phyloP scores from a whole-genome alignment of 176 grass and related monocot genomes.

The Cenchrus americanus region DNA sequence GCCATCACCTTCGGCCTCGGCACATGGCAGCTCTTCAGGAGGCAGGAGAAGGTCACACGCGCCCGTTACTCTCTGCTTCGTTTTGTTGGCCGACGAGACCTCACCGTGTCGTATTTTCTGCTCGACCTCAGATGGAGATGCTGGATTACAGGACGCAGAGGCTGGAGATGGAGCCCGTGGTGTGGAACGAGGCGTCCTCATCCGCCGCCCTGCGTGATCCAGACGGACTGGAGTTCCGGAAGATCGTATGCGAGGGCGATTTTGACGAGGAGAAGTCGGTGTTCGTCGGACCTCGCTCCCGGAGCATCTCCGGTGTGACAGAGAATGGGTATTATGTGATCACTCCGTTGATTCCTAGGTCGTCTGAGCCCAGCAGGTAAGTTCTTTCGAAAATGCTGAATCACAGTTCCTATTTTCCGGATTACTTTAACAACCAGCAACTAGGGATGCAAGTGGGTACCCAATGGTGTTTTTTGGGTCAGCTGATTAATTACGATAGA shows the following conservation, averaged over 20 bases:
- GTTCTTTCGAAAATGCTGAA: conserved; percentile 20
- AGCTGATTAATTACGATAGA: too few relatives aligned
- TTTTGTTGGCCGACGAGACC: neutral
- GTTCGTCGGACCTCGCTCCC: conserved; percentile 82
- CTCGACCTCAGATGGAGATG: conserved; percentile 78
- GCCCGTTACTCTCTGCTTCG: neutral
- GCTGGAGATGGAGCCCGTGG: conserved; percentile 82
- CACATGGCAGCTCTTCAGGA: conserved; percentile 93
- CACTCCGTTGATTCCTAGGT: conserved; percentile 68
- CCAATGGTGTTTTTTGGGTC: too few relatives aligned
- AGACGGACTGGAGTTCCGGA: conserved; percentile 71
- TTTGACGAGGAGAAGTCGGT: conserved; percentile 75
- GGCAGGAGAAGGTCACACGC: conserved; percentile 80
- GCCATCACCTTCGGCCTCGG: conserved; percentile 96
- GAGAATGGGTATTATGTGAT: conserved; percentile 98
- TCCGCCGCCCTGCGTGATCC: conserved; percentile 43
- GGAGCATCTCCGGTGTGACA: conserved; percentile 89
- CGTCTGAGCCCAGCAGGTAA: conserved; percentile 61
- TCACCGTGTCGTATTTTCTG: conserved; percentile 35
- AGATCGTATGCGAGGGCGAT: conserved; percentile 74
- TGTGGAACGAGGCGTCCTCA: conserved; percentile 55
- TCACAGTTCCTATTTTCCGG: neutral
- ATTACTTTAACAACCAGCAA: neutral
- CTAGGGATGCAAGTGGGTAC: too few relatives aligned
- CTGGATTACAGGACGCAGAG: conserved; percentile 87